Evolutionary conservation across 2,329 filamentous ascomycete genomes (phyloP).

Genomic region (Paraphaeosphaeria sporulosa): DNA sequence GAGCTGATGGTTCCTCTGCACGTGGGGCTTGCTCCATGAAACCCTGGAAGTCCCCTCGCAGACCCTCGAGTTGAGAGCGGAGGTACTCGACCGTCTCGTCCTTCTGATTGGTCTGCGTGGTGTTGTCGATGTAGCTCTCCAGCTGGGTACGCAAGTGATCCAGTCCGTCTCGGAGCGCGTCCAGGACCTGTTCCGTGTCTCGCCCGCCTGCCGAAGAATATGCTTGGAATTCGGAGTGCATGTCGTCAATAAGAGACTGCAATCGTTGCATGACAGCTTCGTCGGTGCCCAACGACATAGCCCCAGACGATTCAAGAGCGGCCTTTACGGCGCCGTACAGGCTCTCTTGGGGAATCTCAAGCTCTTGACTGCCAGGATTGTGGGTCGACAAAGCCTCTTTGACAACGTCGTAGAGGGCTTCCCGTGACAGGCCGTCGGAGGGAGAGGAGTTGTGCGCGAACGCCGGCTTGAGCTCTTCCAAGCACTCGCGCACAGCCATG

Average conservation of each 20-base stretch:
- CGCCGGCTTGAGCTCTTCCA: slow-evolving; percentile 77
- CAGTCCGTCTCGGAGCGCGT: slow-evolving; percentile 86
- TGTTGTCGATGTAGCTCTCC: slow-evolving; percentile 79
- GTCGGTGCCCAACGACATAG: slow-evolving; percentile 61
- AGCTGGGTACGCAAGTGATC: slow-evolving; percentile 82
- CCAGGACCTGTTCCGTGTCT: slow-evolving; percentile 87
- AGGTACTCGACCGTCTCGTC: slow-evolving; percentile 80
- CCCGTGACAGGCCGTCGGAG: slow-evolving; percentile 58
- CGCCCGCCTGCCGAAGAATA: slow-evolving; percentile 80
- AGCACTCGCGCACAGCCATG: slow-evolving; percentile 81
- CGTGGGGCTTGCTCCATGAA: slow-evolving; percentile 54
- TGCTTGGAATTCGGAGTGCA: slow-evolving; percentile 74
- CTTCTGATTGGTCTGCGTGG: slow-evolving; percentile 72
- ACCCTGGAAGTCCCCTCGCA: slow-evolving; percentile 68
- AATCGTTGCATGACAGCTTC: slow-evolving; percentile 68
- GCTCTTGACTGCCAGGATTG: slow-evolving; percentile 49
- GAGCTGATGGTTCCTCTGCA: slow-evolving; percentile 51
- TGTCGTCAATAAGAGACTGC: slow-evolving; percentile 65
- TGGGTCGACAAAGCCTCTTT: slow-evolving; percentile 64
- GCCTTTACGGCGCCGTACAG: slow-evolving; percentile 66
- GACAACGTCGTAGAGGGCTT: slow-evolving; percentile 65
- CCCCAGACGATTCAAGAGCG: slow-evolving; percentile 62
- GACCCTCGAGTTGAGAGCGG: slow-evolving; percentile 67
- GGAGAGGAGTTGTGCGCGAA: slow-evolving; percentile 49
- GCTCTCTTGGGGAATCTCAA: slow-evolving; percentile 59